Evolutionary conservation across 805 yeast species (phyloP), one percentile per base, ranked within the genome.

Genomic region (Wickerhamiella nectarea): DNA sequence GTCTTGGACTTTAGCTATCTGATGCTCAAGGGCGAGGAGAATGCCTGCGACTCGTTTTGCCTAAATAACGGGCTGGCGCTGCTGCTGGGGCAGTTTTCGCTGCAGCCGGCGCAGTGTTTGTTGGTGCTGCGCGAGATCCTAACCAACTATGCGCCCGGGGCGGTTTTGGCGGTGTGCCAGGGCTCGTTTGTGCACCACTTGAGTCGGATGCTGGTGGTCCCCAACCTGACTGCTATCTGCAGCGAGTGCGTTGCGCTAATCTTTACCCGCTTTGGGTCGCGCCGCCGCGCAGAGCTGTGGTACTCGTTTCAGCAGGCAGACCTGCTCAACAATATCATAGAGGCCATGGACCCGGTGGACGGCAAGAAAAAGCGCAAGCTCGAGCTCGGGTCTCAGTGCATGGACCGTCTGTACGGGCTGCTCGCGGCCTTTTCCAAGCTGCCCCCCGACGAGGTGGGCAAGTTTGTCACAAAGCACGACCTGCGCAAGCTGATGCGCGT

Each of bases 401-500:
- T 43, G 37, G 41, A 19, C 15, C 45, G 47, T 15, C 34, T 55
- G 18, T 56, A 52, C 22, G 15, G 41, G 2, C 43, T 53, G 12
- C 38, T 50, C 5, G 38, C 38, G 14, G 45, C 52, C 40, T 51
- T 68, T 71, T 29, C 70, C 9, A 31, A 66, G 43, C 62, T 72
- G 1, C 76, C 72, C 38, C 64, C 67, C 1, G 60, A 65, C 38
- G 72, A 71, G 10, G 55, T 73, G 41, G 50, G 42, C 4, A 43
- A 45, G 8, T 47, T 53, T 15, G 53, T 55, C 18, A 48, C 47
- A 15, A 46, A 51, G 20, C 47, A 46, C 4, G 53, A 67, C 9
- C 66, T 70, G 53, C 65, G 69, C 47, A 44, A 57, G 14, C 49
- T 62, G 26, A 55, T 53, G 53, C 46, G 56, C 21, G 58, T 53